Conservation (phyloP, 2,329 filamentous ascomycete genomes). For the Rutstroemia sp. region DNA sequence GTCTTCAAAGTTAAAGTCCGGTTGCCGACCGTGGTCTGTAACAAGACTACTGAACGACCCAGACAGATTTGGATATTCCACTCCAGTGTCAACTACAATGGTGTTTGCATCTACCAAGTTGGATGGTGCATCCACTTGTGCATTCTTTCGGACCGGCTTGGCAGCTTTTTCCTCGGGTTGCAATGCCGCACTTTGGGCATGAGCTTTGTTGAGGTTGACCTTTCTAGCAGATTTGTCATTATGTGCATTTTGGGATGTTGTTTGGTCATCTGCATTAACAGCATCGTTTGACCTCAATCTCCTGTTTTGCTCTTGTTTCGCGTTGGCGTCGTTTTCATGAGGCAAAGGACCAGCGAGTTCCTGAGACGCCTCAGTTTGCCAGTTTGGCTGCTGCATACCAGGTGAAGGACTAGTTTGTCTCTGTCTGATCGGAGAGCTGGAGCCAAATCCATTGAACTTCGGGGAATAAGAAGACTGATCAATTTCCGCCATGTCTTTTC, state of each 20-base stretch:
- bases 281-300: neutral
- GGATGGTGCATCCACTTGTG: neutral
- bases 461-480: slow-evolving; percentile 22
- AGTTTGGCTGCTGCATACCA: slow-evolving; percentile 18
- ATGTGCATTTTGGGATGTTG: neutral
- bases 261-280: neutral
- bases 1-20: slow-evolving; percentile 36
- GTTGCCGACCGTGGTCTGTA: slow-evolving; percentile 42
- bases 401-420: neutral
- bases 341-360: slow-evolving; percentile 3
- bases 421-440: slow-evolving; percentile 15
- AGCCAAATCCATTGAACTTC: slow-evolving; percentile 28
- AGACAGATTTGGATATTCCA: slow-evolving; percentile 26
- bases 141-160: neutral
- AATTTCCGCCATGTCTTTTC: slow-evolving; percentile 18
- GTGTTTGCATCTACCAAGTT: neutral
- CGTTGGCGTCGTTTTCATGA: neutral
- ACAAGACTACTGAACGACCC: slow-evolving; percentile 35
- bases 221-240: neutral
- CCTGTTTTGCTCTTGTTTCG: neutral
- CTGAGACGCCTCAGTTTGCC: slow-evolving; percentile 17
- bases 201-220: slow-evolving; percentile 11
- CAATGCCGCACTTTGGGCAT: slow-evolving; percentile 16
- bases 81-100: slow-evolving; percentile 1
- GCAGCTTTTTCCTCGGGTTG: slow-evolving; percentile 6